A percentile compares a stretch with the other conserved stretches of the same genome.
These are phyloP conservation scores for Backusella tuberculispora DNA, from an alignment of 192 early-diverging fungal species.

Conservation along the genomic window DNA sequence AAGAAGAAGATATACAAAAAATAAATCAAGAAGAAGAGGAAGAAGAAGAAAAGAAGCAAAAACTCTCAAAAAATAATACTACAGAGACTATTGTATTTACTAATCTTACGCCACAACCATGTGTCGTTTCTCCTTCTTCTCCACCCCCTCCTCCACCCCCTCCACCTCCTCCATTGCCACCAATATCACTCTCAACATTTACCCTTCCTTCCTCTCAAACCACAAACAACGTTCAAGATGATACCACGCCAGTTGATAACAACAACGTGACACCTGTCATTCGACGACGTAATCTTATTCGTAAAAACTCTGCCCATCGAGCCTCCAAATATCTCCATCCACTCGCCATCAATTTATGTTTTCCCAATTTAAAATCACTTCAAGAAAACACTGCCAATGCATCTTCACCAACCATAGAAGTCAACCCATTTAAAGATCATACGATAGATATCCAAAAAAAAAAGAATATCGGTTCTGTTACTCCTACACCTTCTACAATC, in stretches of 20 bases:
- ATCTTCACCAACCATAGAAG: not conserved
- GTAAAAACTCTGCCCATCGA: constrained; percentile 14
- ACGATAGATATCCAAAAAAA: no score
- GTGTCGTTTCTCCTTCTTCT: constrained; percentile 20
- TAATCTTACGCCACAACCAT: constrained; percentile 7
- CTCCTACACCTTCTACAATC: not conserved
- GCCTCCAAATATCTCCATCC: constrained; percentile 29
- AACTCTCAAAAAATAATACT: not conserved
- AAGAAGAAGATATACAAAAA: not conserved
- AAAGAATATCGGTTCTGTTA: not conserved
- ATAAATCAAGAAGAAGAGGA: not conserved
- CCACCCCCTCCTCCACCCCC: constrained; percentile 31
- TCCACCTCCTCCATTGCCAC: constrained; percentile 33
- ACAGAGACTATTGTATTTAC: not conserved
- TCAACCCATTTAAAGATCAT: not conserved
- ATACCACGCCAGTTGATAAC: not conserved
- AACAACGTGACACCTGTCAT: not conserved
- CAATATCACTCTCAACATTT: not conserved
- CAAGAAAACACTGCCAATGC: constrained; percentile 24
- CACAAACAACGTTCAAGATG: not conserved
- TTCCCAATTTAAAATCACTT: constrained; percentile 37
- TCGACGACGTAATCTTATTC: constrained; percentile 12
- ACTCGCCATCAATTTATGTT: constrained; percentile 32
- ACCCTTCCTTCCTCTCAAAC: constrained; percentile 6
- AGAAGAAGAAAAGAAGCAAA: not conserved